phyloP scores from a whole-genome alignment of 2,329 filamentous ascomycete genomes.

The Neofusicoccum parvum region DNA sequence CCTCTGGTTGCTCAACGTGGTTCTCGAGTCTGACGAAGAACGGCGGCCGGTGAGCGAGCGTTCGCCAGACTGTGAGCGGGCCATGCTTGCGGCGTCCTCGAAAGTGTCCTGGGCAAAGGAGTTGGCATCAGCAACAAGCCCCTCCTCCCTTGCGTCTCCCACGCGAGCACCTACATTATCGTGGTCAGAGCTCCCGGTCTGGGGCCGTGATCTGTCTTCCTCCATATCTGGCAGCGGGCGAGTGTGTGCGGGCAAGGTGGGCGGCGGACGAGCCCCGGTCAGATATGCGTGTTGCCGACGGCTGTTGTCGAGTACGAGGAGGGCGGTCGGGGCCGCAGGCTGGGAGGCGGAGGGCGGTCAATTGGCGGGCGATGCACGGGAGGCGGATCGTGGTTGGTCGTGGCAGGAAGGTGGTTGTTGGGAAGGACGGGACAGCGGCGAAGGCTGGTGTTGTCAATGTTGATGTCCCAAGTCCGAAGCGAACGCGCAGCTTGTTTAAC shows the following conservation, averaged over 20 bases:
- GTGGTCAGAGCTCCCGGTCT: constrained; percentile 20
- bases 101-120: constrained; percentile 66
- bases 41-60: constrained; percentile 58
- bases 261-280: not conserved
- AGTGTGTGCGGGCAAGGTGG: not conserved
- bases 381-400: not conserved
- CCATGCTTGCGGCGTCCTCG: constrained; percentile 75
- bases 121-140: constrained; percentile 20
- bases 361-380: not conserved
- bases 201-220: constrained; percentile 12
- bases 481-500: constrained; percentile 20
- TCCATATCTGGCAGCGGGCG: constrained; percentile 7
- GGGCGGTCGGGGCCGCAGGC: not conserved
- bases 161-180: constrained; percentile 18
- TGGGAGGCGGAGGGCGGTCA: not conserved
- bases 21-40: constrained; percentile 13
- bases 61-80: constrained; percentile 44
- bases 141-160: constrained; percentile 19
- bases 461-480: constrained; percentile 3
- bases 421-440: not conserved
- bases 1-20: constrained; percentile 21
- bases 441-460: constrained; percentile 10
- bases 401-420: not conserved
- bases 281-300: constrained; percentile 7
- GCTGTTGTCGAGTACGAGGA: constrained; percentile 3